Conservation (phyloP, 2,329 filamentous ascomycete species). For the Allantophomopsis lycopodina region DNA sequence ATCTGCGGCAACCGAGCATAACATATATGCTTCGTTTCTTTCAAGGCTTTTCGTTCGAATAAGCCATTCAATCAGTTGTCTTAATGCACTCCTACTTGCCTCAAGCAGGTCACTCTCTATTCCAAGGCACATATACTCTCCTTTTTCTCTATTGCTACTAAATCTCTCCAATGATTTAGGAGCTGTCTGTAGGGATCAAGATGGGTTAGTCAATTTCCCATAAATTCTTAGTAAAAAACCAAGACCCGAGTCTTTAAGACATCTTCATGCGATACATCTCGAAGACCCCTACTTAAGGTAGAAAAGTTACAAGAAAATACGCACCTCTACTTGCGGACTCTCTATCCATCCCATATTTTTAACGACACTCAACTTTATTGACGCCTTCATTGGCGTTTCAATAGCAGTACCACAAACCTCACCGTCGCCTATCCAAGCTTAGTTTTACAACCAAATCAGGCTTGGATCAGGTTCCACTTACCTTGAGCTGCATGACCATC, state of each 20-base stretch:
- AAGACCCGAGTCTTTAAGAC: too few species aligned
- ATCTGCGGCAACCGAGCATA: conserved; percentile 33
- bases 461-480: too few species aligned
- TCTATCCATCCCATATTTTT: conserved; percentile 30
- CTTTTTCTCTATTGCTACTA: conserved; percentile 29
- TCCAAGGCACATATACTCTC: conserved; percentile 31
- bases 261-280: too few species aligned
- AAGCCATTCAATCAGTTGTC: conserved; percentile 33
- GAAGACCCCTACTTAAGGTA: too few species aligned
- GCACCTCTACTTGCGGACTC: conserved; percentile 23
- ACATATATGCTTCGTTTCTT: conserved; percentile 34
- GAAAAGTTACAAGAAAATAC: too few species aligned
- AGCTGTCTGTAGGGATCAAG: too few species aligned
- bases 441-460: too few species aligned
- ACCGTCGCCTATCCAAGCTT: conserved; percentile 23
- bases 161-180: conserved; percentile 27
- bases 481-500: conserved; percentile 39
- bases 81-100: conserved; percentile 31
- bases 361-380: conserved; percentile 30
- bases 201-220: too few species aligned
- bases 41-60: conserved; percentile 28
- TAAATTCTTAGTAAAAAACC: too few species aligned
- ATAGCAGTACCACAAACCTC: conserved; percentile 42
- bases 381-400: conserved; percentile 35
- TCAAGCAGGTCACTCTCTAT: conserved; percentile 31